Conservation (phyloP, 192 early-diverging fungal genomes). For the Coemansia reversa region DNA sequence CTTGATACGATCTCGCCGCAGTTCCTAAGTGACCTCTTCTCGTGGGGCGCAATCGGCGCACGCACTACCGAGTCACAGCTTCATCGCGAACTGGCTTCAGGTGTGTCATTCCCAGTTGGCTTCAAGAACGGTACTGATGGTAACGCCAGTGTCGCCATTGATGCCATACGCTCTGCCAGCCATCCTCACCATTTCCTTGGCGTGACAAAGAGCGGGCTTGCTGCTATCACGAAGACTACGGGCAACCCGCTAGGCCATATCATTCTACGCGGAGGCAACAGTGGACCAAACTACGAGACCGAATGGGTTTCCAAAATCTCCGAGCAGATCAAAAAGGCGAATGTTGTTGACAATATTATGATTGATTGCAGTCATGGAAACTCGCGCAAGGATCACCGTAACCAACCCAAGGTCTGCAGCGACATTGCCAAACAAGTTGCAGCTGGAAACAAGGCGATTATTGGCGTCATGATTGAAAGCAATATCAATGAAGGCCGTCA, state of each 20-base stretch:
- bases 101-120: constrained; percentile 93
- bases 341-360: constrained; percentile 75
- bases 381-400: constrained; percentile 81
- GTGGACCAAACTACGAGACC: constrained; percentile 84
- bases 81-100: constrained; percentile 92
- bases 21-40: constrained; percentile 89
- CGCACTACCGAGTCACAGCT: constrained; percentile 95
- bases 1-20: constrained; percentile 96
- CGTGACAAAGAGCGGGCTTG: constrained; percentile 92
- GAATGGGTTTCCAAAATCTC: constrained; percentile 60
- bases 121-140: constrained; percentile 99
- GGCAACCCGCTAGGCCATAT: constrained; percentile 86
- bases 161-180: constrained; percentile 70
- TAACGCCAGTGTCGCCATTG: constrained; percentile 70
- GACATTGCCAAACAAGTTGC: constrained; percentile 73
- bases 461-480: constrained; percentile 95
- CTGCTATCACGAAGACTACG: constrained; percentile 83
- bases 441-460: constrained; percentile 60
- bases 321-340: constrained; percentile 63
- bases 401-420: constrained; percentile 75
- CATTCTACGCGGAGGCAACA: constrained; percentile 86
- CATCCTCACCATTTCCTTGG: constrained; percentile 89
- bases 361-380: constrained; percentile 96
- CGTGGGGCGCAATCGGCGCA: constrained; percentile 97
- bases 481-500: constrained; percentile 88